Evolutionary conservation across 2,329 filamentous ascomycete species (phyloP).

Genomic region (Emmonsiellopsis sp.): DNA sequence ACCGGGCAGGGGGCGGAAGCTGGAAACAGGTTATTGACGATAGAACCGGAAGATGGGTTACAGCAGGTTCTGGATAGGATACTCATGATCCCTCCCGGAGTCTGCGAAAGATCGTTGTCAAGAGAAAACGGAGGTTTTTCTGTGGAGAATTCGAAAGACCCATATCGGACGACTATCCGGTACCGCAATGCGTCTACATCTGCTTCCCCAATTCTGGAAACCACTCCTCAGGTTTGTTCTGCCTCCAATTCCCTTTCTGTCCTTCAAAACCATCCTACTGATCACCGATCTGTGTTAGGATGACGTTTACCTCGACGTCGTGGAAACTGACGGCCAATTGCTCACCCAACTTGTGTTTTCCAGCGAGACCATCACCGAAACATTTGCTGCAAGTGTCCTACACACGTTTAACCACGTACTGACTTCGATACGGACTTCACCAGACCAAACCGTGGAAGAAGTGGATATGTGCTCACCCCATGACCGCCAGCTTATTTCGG

Average conservation of each 20-base stretch:
- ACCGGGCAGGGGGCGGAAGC: not conserved
- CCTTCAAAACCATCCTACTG: not conserved
- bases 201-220: not conserved
- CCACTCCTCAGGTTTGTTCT: not conserved
- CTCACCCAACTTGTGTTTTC: not conserved
- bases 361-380: not conserved
- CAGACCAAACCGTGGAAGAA: not conserved
- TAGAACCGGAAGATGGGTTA: conserved; percentile 1
- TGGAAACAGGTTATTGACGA: not conserved
- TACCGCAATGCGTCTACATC: not conserved
- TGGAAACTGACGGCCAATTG: not conserved
- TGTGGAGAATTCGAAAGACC: not conserved
- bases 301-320: not conserved
- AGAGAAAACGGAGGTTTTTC: not conserved
- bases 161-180: not conserved
- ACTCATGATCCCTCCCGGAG: not conserved
- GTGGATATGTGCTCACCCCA: conserved; percentile 1
- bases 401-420: not conserved
- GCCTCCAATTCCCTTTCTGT: not conserved
- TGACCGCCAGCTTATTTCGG: not conserved
- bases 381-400: not conserved
- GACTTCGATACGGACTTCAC: not conserved
- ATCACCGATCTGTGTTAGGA: not conserved
- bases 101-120: not conserved
- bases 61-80: not conserved